These are phyloP conservation scores for Asterochloris erici DNA, from an alignment of 139 green algal genomes.

Conservation along the genomic window DNA sequence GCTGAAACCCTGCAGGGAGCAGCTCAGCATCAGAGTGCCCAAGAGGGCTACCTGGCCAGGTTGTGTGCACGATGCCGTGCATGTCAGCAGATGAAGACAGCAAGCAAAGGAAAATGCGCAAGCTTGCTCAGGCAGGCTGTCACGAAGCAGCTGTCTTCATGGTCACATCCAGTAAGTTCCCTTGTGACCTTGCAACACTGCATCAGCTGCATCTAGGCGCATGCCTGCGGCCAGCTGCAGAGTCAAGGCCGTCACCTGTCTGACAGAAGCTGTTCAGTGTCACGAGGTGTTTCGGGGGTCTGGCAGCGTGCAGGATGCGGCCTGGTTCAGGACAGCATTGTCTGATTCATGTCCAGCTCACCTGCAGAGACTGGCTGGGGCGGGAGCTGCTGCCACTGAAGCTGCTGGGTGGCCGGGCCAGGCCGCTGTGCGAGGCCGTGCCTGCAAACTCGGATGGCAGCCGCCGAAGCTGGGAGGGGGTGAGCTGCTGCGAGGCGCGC, in stretches of 20 bases:
- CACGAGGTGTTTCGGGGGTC: background rate
- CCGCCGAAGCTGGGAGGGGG: constrained; percentile 1
- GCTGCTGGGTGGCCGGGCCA: background rate
- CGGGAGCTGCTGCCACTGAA: background rate
- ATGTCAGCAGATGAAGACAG: too few relatives aligned
- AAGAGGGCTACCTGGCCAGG: too few relatives aligned
- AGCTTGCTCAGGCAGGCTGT: too few relatives aligned
- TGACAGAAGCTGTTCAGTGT: background rate
- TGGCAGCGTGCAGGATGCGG: background rate
- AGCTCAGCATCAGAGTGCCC: too few relatives aligned
- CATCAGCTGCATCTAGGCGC: too few relatives aligned
- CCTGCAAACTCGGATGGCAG: background rate
- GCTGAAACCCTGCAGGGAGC: too few relatives aligned
- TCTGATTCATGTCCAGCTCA: background rate
- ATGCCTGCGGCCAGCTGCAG: too few relatives aligned
- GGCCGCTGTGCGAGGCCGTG: background rate
- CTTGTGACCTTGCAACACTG: too few relatives aligned
- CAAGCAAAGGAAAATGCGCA: too few relatives aligned
- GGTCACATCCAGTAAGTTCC: too few relatives aligned
- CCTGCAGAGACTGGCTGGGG: background rate
- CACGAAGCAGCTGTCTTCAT: too few relatives aligned
- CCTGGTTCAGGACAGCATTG: background rate
- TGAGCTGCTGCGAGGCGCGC: background rate
- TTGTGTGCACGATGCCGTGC: too few relatives aligned
- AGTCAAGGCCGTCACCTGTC: background rate